Conservation (phyloP, 2,329 filamentous ascomycete species). For the Alternaria gaisen region DNA sequence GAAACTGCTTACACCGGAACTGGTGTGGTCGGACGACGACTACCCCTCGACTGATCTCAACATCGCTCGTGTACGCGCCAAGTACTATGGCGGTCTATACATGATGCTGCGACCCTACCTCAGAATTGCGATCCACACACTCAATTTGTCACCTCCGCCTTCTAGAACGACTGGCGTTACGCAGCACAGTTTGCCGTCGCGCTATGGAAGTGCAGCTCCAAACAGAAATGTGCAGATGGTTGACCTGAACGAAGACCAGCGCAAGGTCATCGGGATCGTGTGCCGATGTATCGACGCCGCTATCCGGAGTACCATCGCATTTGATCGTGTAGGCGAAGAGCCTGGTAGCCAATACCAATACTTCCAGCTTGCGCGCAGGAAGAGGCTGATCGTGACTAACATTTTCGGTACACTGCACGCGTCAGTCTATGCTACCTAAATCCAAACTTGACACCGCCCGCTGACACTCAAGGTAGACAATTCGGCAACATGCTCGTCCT, state of each 20-base stretch:
- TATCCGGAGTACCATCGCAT: slow-evolving; percentile 84
- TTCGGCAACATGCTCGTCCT: slow-evolving; percentile 96
- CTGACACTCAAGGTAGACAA: slow-evolving; percentile 69
- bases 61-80: slow-evolving; percentile 82
- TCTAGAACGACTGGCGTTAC: slow-evolving; percentile 17
- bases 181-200: slow-evolving; percentile 62
- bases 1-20: slow-evolving; percentile 54
- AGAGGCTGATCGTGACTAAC: slow-evolving; percentile 88
- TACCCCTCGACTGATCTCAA: slow-evolving; percentile 79
- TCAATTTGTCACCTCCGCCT: slow-evolving; percentile 50
- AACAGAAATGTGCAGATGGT: slow-evolving; percentile 39
- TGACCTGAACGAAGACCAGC: slow-evolving; percentile 37
- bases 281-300: slow-evolving; percentile 64
- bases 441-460: background rate
- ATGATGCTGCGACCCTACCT: slow-evolving; percentile 87
- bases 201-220: slow-evolving; percentile 37
- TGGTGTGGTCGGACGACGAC: slow-evolving; percentile 74
- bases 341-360: slow-evolving; percentile 34
- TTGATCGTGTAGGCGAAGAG: slow-evolving; percentile 66
- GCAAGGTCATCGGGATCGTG: slow-evolving; percentile 36
- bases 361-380: slow-evolving; percentile 65
- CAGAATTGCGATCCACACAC: slow-evolving; percentile 65
- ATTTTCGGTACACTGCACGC: slow-evolving; percentile 89
- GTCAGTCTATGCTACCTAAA: slow-evolving; percentile 26
- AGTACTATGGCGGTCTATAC: slow-evolving; percentile 92